Conservation (phyloP, 352 stramenopile species). For the Discostella stelligera region DNA sequence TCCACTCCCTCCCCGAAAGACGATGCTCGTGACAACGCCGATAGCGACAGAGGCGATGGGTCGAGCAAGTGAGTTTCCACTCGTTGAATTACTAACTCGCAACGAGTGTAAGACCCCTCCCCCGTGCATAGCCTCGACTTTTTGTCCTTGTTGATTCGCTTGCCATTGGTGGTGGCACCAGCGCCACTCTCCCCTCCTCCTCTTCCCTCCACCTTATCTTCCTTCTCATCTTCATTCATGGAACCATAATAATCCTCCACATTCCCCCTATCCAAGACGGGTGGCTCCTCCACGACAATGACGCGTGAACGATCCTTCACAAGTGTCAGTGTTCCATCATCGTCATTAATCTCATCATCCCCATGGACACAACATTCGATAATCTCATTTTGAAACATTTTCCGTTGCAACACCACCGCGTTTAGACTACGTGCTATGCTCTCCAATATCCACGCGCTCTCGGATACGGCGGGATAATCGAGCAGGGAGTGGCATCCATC, state of each 20-base stretch:
- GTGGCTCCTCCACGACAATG: constrained; percentile 53
- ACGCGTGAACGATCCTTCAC: constrained; percentile 18
- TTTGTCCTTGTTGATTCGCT: constrained; percentile 10
- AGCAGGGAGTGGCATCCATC: constrained; percentile 79
- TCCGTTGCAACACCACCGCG: constrained; percentile 67
- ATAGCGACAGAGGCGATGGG: constrained; percentile 63
- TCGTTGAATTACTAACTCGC: constrained; percentile 70
- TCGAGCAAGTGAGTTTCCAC: constrained; percentile 81
- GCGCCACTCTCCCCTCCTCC: not conserved
- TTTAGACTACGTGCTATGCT: constrained; percentile 75
- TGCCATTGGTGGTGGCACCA: not conserved
- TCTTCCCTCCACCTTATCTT: constrained; percentile 17
- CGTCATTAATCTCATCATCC: not conserved
- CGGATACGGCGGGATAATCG: constrained; percentile 61
- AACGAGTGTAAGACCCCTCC: constrained; percentile 64
- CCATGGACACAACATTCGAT: constrained; percentile 17
- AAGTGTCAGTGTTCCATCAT: constrained; percentile 24
- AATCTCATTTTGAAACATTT: constrained; percentile 79
- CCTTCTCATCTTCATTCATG: constrained; percentile 50
- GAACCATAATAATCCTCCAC: not conserved
- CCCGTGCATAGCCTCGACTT: constrained; percentile 44
- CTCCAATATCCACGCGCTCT: constrained; percentile 73
- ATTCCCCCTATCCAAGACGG: constrained; percentile 39
- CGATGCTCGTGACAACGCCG: constrained; percentile 26
- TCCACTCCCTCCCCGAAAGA: constrained; percentile 33